phyloP scores from a whole-genome alignment of 352 stramenopile genomes.

The Phytopythium helicoides region DNA sequence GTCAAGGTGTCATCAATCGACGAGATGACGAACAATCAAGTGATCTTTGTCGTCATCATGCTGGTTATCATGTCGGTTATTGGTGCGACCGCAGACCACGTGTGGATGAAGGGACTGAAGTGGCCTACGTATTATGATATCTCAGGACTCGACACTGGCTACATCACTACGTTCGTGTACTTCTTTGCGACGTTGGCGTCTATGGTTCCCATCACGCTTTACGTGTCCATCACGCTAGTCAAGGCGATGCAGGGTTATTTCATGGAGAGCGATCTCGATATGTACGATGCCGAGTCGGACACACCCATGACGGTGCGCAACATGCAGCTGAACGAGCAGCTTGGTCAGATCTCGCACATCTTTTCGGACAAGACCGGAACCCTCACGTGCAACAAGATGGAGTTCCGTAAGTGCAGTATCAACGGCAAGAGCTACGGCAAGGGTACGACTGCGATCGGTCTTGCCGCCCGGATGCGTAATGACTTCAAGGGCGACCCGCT shows the following conservation, averaged over 20 bases:
- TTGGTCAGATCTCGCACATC: conserved; percentile 95
- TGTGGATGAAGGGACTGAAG: conserved; percentile 42
- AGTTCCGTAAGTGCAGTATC: conserved; percentile 88
- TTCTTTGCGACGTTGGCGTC: conserved; percentile 82
- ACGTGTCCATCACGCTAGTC: conserved; percentile 88
- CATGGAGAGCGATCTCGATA: conserved; percentile 82
- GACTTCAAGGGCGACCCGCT: conserved; percentile 49
- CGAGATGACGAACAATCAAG: conserved; percentile 85
- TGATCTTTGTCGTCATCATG: conserved; percentile 77
- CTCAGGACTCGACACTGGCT: conserved; percentile 25
- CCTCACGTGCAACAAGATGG: conserved; percentile 89
- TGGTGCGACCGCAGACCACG: conserved; percentile 56
- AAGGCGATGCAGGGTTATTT: conserved; percentile 89
- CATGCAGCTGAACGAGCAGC: conserved; percentile 86
- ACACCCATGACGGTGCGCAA: conserved; percentile 77
- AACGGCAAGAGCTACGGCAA: conserved; percentile 78
- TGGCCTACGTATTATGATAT: conserved; percentile 43
- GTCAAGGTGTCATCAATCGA: conserved; percentile 85
- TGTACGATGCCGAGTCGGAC: conserved; percentile 78
- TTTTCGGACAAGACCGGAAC: conserved; percentile 94
- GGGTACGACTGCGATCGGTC: conserved; percentile 80
- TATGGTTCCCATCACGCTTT: conserved; percentile 88
- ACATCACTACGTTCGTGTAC: conserved; percentile 75
- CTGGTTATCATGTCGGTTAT: conserved; percentile 67
- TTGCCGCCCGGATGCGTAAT: conserved; percentile 59